Conservation (phyloP, 2,329 filamentous ascomycete genomes). For the Lecanoromycetidae sp. region DNA sequence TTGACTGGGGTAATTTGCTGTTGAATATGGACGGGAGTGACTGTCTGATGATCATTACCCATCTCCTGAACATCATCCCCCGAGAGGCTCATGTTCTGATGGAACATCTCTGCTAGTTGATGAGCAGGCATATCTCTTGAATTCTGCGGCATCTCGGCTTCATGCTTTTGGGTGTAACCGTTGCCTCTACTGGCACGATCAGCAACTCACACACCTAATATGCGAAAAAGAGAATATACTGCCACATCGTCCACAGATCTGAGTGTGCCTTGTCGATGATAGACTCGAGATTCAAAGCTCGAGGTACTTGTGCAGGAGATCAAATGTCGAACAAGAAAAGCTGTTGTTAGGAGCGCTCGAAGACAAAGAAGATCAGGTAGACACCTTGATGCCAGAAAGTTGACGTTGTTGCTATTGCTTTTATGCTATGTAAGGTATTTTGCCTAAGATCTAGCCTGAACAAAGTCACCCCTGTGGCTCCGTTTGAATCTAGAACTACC, state of each 20-base stretch:
- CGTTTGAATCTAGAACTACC: no score
- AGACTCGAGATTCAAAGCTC: no score
- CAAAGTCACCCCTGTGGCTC: no score
- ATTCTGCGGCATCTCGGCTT: not conserved
- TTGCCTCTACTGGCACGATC: no score
- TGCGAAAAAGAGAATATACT: not conserved
- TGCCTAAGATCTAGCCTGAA: no score
- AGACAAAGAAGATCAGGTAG: not conserved
- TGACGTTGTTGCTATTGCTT: conserved; percentile 2
- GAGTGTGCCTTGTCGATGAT: no score
- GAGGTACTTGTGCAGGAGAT: not conserved
- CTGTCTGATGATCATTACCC: no score
- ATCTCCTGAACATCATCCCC: not conserved
- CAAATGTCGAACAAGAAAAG: not conserved
- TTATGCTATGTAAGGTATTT: conserved; percentile 5
- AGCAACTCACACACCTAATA: no score
- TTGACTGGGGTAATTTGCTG: conserved; percentile 36
- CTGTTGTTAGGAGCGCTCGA: not conserved
- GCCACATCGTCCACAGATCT: not conserved
- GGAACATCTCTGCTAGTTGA: not conserved
- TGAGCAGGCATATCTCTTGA: not conserved
- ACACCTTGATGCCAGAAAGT: conserved; percentile 1
- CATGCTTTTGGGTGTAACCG: not conserved
- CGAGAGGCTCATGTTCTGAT: not conserved
- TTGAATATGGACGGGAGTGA: not conserved